phyloP scores from a whole-genome alignment of 768 basidiomycete species.

The Tulasnella sp. region DNA sequence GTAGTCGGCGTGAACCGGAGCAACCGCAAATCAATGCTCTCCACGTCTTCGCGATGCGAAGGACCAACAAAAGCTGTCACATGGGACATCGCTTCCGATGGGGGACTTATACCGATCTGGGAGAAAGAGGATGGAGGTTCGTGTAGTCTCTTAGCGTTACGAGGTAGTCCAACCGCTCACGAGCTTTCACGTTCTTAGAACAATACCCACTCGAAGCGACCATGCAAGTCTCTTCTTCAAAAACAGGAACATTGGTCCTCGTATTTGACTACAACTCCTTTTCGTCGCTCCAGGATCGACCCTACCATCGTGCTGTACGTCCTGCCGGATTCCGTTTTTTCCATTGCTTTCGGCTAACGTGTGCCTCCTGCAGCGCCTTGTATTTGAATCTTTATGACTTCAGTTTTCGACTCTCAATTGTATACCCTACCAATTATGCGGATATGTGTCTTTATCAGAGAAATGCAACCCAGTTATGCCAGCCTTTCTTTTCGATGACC shows the following conservation, averaged over 20 bases:
- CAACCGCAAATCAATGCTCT: constrained; percentile 10
- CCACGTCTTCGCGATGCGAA: background rate
- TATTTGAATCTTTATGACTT: constrained; percentile 3
- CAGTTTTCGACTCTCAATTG: background rate
- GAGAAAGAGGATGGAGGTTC: background rate
- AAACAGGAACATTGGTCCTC: background rate
- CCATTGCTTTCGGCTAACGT: background rate
- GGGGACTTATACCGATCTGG: background rate
- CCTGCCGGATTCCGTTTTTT: background rate
- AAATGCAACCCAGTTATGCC: background rate
- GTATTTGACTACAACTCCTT: background rate
- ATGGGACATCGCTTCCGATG: background rate
- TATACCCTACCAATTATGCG: background rate
- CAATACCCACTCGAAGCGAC: background rate
- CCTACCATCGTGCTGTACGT: background rate
- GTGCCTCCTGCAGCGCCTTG: background rate
- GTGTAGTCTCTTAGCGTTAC: background rate
- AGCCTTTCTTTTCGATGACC: background rate
- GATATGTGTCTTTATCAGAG: background rate
- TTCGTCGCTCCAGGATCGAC: background rate
- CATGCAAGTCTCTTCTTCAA: constrained; percentile 9
- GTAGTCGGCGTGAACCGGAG: background rate
- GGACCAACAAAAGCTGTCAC: constrained; percentile 5
- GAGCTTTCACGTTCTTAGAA: background rate
- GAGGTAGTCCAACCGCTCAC: no score